Evolutionary conservation across 148 eudicot species (phyloP).

Genomic region (Rhododendron ovatum): DNA sequence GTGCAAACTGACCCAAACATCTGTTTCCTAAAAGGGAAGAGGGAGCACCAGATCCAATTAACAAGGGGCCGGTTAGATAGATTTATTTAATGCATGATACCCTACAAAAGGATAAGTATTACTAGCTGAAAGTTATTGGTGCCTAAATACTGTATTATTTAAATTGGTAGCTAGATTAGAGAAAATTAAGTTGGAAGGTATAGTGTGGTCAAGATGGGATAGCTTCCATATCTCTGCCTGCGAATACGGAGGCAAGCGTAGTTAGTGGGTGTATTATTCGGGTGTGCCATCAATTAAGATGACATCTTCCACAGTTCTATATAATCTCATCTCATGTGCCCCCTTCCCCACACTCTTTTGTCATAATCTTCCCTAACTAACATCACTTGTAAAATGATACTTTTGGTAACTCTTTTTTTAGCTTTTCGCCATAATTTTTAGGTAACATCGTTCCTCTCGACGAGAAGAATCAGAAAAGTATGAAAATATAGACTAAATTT

Average conservation of each 20-base stretch:
- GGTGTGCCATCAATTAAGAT: slow-evolving; percentile 1
- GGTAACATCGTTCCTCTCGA: neutral
- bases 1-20: neutral
- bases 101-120: neutral
- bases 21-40: neutral
- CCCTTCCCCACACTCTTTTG: neutral
- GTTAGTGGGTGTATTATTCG: neutral
- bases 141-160: neutral
- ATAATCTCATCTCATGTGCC: neutral
- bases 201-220: neutral
- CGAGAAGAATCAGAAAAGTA: neutral
- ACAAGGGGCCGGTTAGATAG: neutral
- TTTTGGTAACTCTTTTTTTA: neutral
- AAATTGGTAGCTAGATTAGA: neutral
- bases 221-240: neutral
- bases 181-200: neutral
- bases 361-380: neutral
- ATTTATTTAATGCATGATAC: neutral
- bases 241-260: neutral
- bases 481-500: no score
- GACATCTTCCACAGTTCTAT: neutral
- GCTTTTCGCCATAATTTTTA: neutral
- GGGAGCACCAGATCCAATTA: neutral
- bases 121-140: neutral
- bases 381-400: neutral